Evolutionary conservation across 2,329 filamentous ascomycete species (phyloP).

Genomic region (Cladosporium sp.): DNA sequence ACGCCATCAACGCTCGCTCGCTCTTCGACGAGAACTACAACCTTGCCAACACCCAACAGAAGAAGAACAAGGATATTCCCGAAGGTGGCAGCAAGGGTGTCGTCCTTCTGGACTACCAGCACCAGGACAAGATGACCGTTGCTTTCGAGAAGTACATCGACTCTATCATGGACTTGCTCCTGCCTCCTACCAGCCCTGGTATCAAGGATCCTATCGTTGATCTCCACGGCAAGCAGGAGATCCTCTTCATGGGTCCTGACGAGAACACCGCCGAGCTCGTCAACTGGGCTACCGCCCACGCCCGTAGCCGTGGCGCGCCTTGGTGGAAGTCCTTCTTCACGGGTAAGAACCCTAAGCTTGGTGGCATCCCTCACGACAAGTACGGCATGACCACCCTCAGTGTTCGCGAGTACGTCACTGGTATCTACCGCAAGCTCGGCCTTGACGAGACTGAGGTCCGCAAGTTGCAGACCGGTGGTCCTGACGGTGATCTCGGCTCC

Average conservation of each 20-base stretch:
- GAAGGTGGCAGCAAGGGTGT: constrained; percentile 98
- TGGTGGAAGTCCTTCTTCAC: constrained; percentile 99
- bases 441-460: constrained; percentile 78
- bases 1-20: constrained; percentile 91
- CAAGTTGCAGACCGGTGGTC: constrained; percentile 97
- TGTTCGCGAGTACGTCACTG: constrained; percentile 90
- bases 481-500: constrained; percentile 92
- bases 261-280: constrained; percentile 98
- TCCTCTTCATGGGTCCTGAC: constrained; percentile 96
- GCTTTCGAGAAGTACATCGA: constrained; percentile 99
- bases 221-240: constrained; percentile 89
- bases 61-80: constrained; percentile 99
- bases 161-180: constrained; percentile 89
- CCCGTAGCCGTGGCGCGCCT: constrained; percentile 75
- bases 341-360: constrained; percentile 91
- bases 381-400: constrained; percentile 99
- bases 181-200: constrained; percentile 83
- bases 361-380: constrained; percentile 90
- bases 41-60: constrained; percentile 94
- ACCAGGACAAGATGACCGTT: constrained; percentile 86
- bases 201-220: constrained; percentile 99
- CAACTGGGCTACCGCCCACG: constrained; percentile 97
- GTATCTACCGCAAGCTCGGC: constrained; percentile 93
- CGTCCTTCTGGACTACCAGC: constrained; percentile 84
- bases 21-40: constrained; percentile 99